Evolutionary conservation across 1,284 basidiomycete species (phyloP), one percentile per base, ranked within the genome.

Genomic region (Microbotryum violaceum): DNA sequence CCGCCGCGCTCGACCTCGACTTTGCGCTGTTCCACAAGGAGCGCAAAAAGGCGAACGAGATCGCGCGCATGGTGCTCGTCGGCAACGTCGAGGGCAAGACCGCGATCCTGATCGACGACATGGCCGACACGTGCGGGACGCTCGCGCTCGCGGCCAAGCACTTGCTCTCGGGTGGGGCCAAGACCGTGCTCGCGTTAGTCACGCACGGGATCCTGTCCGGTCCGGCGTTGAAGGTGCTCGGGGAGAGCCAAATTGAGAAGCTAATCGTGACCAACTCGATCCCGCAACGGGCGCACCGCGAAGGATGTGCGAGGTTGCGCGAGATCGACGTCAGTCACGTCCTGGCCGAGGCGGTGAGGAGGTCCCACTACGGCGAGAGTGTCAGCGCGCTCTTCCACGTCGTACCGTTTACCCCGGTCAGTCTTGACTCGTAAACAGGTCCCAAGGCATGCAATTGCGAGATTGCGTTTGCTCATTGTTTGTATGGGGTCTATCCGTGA

Each of bases 21-120:
- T 98, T 99, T 80, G 96, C 96, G 37, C 81, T 99, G 61, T 98
- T 98, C 82, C 96, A 99, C 84, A 99, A 99, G 77, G 96, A 99
- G 78, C 87, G 96, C 63, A 98, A 97, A 79, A 97, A 96, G 81
- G 96, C 94, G 47, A 98, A 97, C 78, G 91, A 97, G 73, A 94
- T 99, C 23, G 97, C 93, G 56, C 86, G 96, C 62, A 99, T 99
- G 96, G 86, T 98, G 53, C 85, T 99, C 56, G 96, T 99, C 63
- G 96, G 96, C 6, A 85, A 88, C 71, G 93, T 94, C 67, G 85
- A 85, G 72, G 91, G 86, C 76, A 98, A 98, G 79, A 82, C 87
- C 49, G 96, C 94, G 60, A 91, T 99, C 66, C 82, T 99, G n/a
- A 93, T 98, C 56, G 96, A 98, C 81, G 96, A 99, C 79, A 99